Evolutionary conservation across 164 flowering plant genomes (phyloP).

Genomic region (Hamamelis virginiana): DNA sequence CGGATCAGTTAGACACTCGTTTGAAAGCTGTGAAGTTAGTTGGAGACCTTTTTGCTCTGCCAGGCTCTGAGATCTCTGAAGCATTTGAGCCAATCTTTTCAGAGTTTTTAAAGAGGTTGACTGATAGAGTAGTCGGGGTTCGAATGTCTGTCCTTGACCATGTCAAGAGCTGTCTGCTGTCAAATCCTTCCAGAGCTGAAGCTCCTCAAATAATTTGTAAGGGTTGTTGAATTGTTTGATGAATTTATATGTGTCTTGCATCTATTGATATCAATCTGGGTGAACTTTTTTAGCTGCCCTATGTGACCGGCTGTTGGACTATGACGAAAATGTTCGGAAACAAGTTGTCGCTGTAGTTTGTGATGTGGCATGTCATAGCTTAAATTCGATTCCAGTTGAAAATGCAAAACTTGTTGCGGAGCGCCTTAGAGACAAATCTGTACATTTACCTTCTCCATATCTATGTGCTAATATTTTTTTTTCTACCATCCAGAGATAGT

Average conservation of each 20-base stretch:
- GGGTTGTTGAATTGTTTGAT: conserved; percentile 9
- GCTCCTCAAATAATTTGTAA: conserved; percentile 81
- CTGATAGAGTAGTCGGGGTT: conserved; percentile 81
- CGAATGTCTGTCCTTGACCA: conserved; percentile 83
- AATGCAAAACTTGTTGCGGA: conserved; percentile 76
- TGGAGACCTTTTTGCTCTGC: conserved; percentile 80
- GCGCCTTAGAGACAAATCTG: conserved; percentile 97
- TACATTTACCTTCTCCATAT: conserved; percentile 22
- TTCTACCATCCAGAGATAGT: not conserved
- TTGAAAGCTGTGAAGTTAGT: conserved; percentile 77
- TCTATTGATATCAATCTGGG: conserved; percentile 20
- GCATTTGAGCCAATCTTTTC: conserved; percentile 73
- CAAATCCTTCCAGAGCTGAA: conserved; percentile 70
- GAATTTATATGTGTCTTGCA: not conserved
- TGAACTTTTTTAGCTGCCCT: conserved; percentile 67
- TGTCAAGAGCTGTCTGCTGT: conserved; percentile 66
- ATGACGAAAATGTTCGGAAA: conserved; percentile 90
- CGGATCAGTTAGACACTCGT: conserved; percentile 75
- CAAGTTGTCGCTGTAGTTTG: conserved; percentile 86
- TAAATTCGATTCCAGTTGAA: conserved; percentile 62
- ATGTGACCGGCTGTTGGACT: conserved; percentile 87
- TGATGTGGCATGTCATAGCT: conserved; percentile 62
- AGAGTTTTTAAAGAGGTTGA: conserved; percentile 86
- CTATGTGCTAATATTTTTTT: not conserved
- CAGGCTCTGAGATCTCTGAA: conserved; percentile 54